These are phyloP conservation scores for Hypericum perforatum DNA, from an alignment of 345 rosid genomes.

Conservation along the genomic window DNA sequence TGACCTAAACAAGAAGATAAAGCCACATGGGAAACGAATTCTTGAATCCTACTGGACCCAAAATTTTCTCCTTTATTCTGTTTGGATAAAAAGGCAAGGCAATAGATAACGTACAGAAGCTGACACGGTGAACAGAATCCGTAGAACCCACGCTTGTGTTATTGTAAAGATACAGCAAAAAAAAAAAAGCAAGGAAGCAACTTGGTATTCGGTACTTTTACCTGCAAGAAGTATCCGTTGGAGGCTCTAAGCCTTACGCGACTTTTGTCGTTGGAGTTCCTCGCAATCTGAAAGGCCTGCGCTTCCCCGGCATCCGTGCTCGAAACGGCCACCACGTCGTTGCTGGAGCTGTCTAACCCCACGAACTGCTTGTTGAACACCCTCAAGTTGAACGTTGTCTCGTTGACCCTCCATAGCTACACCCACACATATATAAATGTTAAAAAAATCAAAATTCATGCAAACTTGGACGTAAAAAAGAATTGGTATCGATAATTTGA, in stretches of 20 bases:
- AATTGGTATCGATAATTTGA: too few relatives aligned
- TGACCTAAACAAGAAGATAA: too few relatives aligned
- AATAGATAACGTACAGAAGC: too few relatives aligned
- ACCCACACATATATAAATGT: too few relatives aligned
- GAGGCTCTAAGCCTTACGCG: conserved; percentile 43
- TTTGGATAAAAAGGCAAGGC: too few relatives aligned
- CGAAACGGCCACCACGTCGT: conserved; percentile 30
- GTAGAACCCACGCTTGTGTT: too few relatives aligned
- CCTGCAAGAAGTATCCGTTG: conserved; percentile 46
- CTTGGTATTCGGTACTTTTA: neutral
- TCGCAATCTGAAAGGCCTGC: conserved; percentile 41
- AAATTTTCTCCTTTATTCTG: conserved; percentile 8
- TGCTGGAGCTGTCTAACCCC: conserved; percentile 25
- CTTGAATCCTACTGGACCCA: conserved; percentile 24
- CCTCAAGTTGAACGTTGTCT: conserved; percentile 33
- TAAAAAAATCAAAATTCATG: too few relatives aligned
- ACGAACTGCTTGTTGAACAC: conserved; percentile 38
- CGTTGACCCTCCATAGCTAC: conserved; percentile 54
- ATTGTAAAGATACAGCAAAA: too few relatives aligned
- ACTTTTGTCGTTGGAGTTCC: conserved; percentile 17
- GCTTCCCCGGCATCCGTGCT: conserved; percentile 8
- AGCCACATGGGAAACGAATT: too few relatives aligned
- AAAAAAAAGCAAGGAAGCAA: neutral
- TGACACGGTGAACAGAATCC: too few relatives aligned
- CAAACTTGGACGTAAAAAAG: too few relatives aligned